phyloP scores from a whole-genome alignment of 148 eudicot genomes.

The Rhododendron vialii region DNA sequence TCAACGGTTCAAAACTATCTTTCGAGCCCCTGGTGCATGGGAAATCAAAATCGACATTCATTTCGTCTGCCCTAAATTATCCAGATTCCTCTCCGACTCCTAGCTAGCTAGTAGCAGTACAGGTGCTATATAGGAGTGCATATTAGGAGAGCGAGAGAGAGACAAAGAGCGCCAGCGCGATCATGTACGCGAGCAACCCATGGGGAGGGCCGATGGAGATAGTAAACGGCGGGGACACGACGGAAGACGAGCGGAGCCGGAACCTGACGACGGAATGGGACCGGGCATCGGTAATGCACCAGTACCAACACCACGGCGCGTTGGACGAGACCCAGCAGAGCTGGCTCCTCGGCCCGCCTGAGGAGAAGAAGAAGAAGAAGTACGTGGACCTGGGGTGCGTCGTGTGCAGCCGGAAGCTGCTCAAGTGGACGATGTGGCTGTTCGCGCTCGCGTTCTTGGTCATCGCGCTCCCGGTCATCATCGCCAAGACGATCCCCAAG shows the following conservation, averaged over 20 bases:
- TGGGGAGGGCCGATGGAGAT: slow-evolving; percentile 52
- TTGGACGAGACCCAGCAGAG: slow-evolving; percentile 49
- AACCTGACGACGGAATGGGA: slow-evolving; percentile 32
- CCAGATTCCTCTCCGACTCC: no score
- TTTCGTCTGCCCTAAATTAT: neutral
- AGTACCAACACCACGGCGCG: slow-evolving; percentile 17
- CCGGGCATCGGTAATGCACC: slow-evolving; percentile 27
- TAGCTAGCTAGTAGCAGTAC: neutral
- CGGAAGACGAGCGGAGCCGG: slow-evolving; percentile 14
- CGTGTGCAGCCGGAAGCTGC: slow-evolving; percentile 26
- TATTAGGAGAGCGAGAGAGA: neutral
- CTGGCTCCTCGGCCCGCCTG: slow-evolving; percentile 39
- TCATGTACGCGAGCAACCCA: slow-evolving; percentile 26
- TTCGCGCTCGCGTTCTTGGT: slow-evolving; percentile 21
- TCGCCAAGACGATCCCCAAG: slow-evolving; percentile 38
- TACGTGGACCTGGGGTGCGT: slow-evolving; percentile 54
- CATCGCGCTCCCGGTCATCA: slow-evolving; percentile 32
- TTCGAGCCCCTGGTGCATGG: neutral
- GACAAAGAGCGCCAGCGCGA: neutral
- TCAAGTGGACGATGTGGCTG: slow-evolving; percentile 28
- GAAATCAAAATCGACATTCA: neutral
- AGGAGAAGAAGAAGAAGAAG: slow-evolving; percentile 28
- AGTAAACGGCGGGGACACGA: slow-evolving; percentile 3
- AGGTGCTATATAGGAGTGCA: neutral
- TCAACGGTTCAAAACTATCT: neutral